These are phyloP conservation scores for Micromonas commoda DNA, from an alignment of 139 green algal species.

Conservation along the genomic window DNA sequence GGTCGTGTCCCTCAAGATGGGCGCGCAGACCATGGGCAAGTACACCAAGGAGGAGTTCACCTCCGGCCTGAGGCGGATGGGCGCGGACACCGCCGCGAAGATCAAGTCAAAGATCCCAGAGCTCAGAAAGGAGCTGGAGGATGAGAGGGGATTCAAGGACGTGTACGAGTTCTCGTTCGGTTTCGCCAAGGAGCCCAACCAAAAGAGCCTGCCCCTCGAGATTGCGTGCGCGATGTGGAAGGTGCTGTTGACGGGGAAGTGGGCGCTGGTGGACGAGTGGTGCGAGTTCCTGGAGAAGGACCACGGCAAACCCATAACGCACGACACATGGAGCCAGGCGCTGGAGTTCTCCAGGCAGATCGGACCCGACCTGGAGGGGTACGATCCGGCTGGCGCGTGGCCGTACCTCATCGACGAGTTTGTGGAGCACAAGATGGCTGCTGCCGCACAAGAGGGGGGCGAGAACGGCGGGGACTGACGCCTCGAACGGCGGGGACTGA, in stretches of 20 bases:
- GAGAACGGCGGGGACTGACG: not conserved
- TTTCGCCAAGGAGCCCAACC: slow-evolving; percentile 17
- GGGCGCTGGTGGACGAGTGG: slow-evolving; percentile 10
- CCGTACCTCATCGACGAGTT: slow-evolving; percentile 49
- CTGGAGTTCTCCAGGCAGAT: slow-evolving; percentile 32
- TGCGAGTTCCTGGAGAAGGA: slow-evolving; percentile 10
- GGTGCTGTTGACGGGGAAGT: not conserved
- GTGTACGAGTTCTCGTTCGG: slow-evolving; percentile 21
- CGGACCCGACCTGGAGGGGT: slow-evolving; percentile 26
- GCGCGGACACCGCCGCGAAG: not conserved
- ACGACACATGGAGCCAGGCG: slow-evolving; percentile 46
- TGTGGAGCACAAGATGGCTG: slow-evolving; percentile 30
- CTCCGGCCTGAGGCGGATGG: not conserved
- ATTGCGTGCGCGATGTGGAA: slow-evolving; percentile 14
- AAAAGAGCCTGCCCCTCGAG: not conserved
- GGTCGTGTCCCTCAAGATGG: slow-evolving; percentile 11
- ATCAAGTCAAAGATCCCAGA: not conserved
- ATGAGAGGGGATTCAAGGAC: not conserved
- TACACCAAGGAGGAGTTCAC: slow-evolving; percentile 17
- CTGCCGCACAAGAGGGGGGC: not conserved
- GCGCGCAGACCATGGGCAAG: slow-evolving; percentile 5
- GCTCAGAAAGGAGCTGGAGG: not conserved
- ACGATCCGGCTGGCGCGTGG: slow-evolving; percentile 44
- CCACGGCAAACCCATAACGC: slow-evolving; percentile 9
- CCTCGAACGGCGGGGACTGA: not conserved